phyloP scores from a whole-genome alignment of 2,329 filamentous ascomycete genomes.

The Diaporthe destruens region DNA sequence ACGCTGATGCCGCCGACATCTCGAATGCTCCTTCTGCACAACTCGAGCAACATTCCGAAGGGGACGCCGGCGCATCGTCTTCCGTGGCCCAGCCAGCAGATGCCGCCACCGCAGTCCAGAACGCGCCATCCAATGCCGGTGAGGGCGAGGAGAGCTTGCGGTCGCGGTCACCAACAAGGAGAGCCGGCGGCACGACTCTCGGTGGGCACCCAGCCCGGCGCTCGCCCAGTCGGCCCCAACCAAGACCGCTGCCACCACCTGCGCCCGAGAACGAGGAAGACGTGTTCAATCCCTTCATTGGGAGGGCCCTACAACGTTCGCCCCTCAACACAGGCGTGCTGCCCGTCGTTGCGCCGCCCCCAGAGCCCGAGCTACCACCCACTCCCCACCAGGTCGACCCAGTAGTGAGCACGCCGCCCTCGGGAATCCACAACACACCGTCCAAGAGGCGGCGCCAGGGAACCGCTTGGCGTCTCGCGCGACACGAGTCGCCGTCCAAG shows the following conservation, averaged over 20 bases:
- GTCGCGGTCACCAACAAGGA: slow-evolving; percentile 47
- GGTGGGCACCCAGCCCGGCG: slow-evolving; percentile 52
- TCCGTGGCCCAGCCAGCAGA: slow-evolving; percentile 10
- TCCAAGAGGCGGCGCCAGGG: slow-evolving; percentile 57
- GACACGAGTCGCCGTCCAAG: slow-evolving; percentile 62
- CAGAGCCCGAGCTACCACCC: slow-evolving; percentile 74
- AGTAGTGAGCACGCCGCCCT: slow-evolving; percentile 66
- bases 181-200: slow-evolving; percentile 47
- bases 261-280: slow-evolving; percentile 58
- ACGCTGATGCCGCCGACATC: slow-evolving; percentile 39
- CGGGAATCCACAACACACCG: slow-evolving; percentile 71
- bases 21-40: slow-evolving; percentile 47
- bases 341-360: slow-evolving; percentile 51
- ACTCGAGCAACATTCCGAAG: slow-evolving; percentile 48
- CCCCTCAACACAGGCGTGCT: slow-evolving; percentile 51
- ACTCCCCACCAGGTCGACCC: slow-evolving; percentile 66
- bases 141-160: slow-evolving; percentile 43
- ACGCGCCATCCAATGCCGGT: slow-evolving; percentile 6
- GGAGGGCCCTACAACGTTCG: slow-evolving; percentile 53
- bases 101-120: neutral
- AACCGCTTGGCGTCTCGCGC: slow-evolving; percentile 22
- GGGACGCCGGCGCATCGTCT: slow-evolving; percentile 25
- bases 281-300: slow-evolving; percentile 57
- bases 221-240: slow-evolving; percentile 54
- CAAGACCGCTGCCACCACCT: slow-evolving; percentile 62